Evolutionary conservation across 169 alveolate genomes (phyloP).

Genomic region (Plasmodium ovale): DNA sequence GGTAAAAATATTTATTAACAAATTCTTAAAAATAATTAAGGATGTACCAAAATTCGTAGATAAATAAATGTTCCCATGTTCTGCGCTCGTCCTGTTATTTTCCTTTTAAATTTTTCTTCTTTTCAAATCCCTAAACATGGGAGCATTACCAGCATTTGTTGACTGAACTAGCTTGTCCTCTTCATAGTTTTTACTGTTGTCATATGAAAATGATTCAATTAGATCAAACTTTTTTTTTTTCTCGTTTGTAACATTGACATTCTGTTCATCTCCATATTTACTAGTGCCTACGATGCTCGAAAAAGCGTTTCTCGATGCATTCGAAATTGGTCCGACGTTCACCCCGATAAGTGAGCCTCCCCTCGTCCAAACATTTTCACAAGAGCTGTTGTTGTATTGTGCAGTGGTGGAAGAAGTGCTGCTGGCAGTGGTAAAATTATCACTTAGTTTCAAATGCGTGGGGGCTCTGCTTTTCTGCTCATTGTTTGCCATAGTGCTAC

Average conservation of each 20-base stretch:
- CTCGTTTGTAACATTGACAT: conserved; percentile 9
- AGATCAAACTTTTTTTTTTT: conserved; percentile 66
- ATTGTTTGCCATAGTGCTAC: not conserved
- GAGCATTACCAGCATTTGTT: conserved; percentile 6
- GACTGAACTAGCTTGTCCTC: not conserved
- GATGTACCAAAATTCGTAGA: too few relatives aligned
- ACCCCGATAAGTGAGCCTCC: too few relatives aligned
- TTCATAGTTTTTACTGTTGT: conserved; percentile 43
- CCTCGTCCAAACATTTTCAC: too few relatives aligned
- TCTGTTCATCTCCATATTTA: not conserved
- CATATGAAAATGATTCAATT: conserved; percentile 58
- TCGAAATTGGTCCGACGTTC: not conserved
- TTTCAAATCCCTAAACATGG: conserved; percentile 49
- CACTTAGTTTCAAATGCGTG: not conserved
- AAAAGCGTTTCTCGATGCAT: not conserved
- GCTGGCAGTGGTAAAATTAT: not conserved
- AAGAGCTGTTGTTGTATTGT: not conserved
- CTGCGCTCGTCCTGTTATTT: not conserved
- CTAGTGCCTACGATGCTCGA: not conserved
- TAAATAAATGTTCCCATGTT: not conserved
- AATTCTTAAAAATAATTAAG: too few relatives aligned
- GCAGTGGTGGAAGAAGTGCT: not conserved
- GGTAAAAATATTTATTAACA: too few relatives aligned
- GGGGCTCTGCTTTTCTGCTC: too few relatives aligned
- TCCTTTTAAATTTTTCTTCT: conserved; percentile 39